phyloP scores from a whole-genome alignment of 345 rosid genomes.

The Linum tenue region DNA sequence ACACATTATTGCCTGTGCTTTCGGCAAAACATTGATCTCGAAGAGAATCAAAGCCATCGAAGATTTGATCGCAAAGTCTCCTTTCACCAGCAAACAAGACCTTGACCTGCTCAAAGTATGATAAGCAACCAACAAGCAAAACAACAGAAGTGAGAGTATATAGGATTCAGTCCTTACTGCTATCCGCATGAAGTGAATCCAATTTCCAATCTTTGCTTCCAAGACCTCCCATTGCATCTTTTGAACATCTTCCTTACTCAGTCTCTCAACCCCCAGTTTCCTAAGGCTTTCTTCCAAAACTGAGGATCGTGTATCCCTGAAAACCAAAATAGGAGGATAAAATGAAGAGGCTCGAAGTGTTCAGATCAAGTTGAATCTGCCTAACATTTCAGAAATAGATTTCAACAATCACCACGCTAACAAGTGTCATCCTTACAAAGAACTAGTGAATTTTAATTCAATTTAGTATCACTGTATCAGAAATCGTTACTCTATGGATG shows the following conservation, averaged over 20 bases:
- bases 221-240: slow-evolving; percentile 97
- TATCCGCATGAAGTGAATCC: slow-evolving; percentile 99
- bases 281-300: slow-evolving; percentile 80
- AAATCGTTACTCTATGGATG: background rate
- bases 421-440: background rate
- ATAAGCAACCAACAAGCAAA: slow-evolving; percentile 12
- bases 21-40: slow-evolving; percentile 91
- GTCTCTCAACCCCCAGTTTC: slow-evolving; percentile 91
- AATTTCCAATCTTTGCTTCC: slow-evolving; percentile 94
- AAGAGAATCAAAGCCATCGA: slow-evolving; percentile 74
- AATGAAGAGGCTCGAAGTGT: background rate
- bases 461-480: background rate
- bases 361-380: background rate
- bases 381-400: background rate
- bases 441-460: background rate
- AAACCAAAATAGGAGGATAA: slow-evolving; percentile 10
- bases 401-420: background rate
- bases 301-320: slow-evolving; percentile 75
- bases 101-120: slow-evolving; percentile 56
- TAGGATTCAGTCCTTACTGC: slow-evolving; percentile 52
- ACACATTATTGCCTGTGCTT: slow-evolving; percentile 68
- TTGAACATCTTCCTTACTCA: slow-evolving; percentile 94
- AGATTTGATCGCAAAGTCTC: slow-evolving; percentile 85
- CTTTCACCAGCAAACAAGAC: slow-evolving; percentile 89
- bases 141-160: background rate